Evolutionary conservation across 306 rosid species (phyloP).

Genomic region (Spatholobus suberectus): DNA sequence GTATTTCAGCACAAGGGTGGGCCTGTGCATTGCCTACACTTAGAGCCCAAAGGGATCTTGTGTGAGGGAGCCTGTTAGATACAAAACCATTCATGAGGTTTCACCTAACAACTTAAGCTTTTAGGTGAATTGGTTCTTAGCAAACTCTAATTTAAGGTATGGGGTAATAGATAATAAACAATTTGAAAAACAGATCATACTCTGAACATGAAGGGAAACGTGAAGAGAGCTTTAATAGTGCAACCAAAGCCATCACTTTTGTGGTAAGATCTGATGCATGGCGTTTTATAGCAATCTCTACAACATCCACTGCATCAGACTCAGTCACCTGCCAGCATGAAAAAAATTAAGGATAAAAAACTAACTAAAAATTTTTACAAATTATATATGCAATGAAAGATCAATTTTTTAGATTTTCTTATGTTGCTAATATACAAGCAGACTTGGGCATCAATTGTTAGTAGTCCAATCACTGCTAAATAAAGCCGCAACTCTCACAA

Average conservation of each 20-base stretch:
- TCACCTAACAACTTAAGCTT: neutral
- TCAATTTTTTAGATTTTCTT: conserved; percentile 7
- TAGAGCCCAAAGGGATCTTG: neutral
- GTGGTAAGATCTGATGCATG: conserved; percentile 82
- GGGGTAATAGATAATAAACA: conserved; percentile 24
- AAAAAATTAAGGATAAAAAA: conserved; percentile 15
- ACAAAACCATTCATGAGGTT: neutral
- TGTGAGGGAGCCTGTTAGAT: neutral
- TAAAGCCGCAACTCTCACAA: conserved; percentile 9
- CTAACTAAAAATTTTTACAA: neutral
- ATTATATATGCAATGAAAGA: neutral
- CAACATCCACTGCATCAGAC: conserved; percentile 81
- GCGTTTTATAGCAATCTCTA: conserved; percentile 74
- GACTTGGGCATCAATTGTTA: conserved; percentile 18
- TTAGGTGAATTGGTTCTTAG: neutral
- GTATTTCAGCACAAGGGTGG: conserved; percentile 33
- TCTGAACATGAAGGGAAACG: conserved; percentile 97
- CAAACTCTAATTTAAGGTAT: conserved; percentile 31
- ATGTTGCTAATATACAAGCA: conserved; percentile 21
- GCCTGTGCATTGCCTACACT: neutral
- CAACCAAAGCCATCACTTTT: conserved; percentile 89
- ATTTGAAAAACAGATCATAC: conserved; percentile 54
- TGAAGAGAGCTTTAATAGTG: conserved; percentile 91
- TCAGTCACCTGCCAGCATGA: conserved; percentile 77
- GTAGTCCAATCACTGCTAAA: conserved; percentile 31